Percentiles rank a stretch among this genome's conserved stretches.
phyloP scores from a whole-genome alignment of 345 rosid species.

The Syzygium jambos region DNA sequence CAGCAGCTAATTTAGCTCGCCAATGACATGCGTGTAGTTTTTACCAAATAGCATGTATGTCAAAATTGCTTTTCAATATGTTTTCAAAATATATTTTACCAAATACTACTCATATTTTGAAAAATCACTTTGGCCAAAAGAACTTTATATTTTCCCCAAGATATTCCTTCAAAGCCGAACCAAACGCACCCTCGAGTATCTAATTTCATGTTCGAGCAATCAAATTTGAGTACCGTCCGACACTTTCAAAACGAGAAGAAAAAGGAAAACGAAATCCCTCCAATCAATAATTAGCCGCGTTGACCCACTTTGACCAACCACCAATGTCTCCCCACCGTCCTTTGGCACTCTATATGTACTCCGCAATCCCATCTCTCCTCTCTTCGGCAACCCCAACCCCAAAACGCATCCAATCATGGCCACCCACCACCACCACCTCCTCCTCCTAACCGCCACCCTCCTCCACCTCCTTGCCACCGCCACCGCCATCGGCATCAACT shows the following conservation, averaged over 20 bases:
- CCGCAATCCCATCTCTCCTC: not conserved
- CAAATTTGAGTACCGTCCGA: not conserved
- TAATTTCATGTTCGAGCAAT: not conserved
- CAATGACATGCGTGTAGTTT: too few relatives aligned
- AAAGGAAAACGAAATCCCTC: not conserved
- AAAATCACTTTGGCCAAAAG: too few relatives aligned
- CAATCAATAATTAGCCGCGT: not conserved
- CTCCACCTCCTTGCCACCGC: conserved; percentile 26
- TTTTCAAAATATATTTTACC: too few relatives aligned
- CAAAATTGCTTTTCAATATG: too few relatives aligned
- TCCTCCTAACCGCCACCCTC: conserved; percentile 19
- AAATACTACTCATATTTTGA: too few relatives aligned
- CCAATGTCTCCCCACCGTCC: not conserved
- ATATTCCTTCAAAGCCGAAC: too few relatives aligned
- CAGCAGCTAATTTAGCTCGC: too few relatives aligned
- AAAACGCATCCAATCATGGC: not conserved
- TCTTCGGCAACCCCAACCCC: not conserved
- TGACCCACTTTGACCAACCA: not conserved
- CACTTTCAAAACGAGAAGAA: not conserved
- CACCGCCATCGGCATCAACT: conserved; percentile 66
- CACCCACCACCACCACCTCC: conserved; percentile 7
- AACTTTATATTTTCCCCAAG: too few relatives aligned
- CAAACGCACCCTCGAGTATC: too few relatives aligned
- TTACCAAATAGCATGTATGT: too few relatives aligned
- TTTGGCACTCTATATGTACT: not conserved